Conservation (phyloP, 495 filamentous ascomycete species). For the Lasiosphaeria hispida region DNA sequence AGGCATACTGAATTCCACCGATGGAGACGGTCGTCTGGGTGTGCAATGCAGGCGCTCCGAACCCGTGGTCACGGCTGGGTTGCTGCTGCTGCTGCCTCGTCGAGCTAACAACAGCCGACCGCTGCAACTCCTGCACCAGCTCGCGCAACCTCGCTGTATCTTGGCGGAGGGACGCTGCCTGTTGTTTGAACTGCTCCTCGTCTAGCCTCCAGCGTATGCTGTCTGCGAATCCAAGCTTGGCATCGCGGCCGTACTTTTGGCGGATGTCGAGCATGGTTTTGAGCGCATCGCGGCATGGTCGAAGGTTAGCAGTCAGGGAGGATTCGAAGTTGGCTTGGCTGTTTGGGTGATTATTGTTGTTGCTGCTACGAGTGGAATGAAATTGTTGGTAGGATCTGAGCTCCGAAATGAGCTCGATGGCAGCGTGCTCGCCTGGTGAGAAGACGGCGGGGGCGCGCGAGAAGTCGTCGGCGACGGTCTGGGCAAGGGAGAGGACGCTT, state of each 20-base stretch:
- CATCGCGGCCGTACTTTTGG: neutral
- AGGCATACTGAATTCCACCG: neutral
- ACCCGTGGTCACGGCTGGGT: no score
- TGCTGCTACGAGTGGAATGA: no score
- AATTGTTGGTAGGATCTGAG: neutral
- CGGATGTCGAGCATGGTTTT: neutral
- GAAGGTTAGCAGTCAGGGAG: neutral
- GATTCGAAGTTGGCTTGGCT: no score
- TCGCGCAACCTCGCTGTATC: slow-evolving; percentile 2
- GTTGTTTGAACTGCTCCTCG: neutral
- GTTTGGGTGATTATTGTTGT: no score
- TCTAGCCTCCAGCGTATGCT: neutral
- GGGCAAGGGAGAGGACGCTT: neutral
- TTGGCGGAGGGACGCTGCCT: neutral
- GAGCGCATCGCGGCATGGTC: neutral
- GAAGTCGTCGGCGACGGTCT: neutral
- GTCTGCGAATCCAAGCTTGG: neutral
- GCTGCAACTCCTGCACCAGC: neutral
- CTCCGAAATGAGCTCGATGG: neutral
- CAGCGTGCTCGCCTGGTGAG: neutral
- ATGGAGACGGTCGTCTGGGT: no score
- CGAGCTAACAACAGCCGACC: neutral
- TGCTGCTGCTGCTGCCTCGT: neutral
- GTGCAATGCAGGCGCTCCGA: no score
- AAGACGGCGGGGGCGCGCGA: neutral